Evolutionary conservation across 2,329 filamentous ascomycete genomes (phyloP).

Genomic region (Aspergillus ustus): DNA sequence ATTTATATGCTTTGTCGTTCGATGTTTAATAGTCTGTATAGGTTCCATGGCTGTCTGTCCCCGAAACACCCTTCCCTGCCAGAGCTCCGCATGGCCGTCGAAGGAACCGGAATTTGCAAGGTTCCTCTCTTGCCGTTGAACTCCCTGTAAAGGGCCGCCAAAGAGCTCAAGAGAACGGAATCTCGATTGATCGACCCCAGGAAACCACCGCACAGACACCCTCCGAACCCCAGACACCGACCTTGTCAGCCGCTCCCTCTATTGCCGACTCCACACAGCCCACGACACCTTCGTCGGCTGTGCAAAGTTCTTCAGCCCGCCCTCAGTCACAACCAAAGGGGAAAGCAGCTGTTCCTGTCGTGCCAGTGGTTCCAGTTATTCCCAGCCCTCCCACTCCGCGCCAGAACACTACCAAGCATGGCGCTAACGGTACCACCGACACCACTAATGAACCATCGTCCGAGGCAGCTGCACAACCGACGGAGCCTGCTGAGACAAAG

Average conservation of each 20-base stretch:
- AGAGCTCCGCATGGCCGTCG: constrained; percentile 55
- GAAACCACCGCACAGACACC: constrained; percentile 28
- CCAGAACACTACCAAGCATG: constrained; percentile 44
- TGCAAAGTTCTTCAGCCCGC: constrained; percentile 38
- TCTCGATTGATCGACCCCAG: constrained; percentile 25
- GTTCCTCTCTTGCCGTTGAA: constrained; percentile 46
- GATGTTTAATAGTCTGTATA: constrained; percentile 27
- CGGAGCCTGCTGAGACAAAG: constrained; percentile 11
- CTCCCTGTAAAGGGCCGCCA: constrained; percentile 54
- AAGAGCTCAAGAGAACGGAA: constrained; percentile 28
- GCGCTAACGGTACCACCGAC: constrained; percentile 25
- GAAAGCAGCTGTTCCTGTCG: constrained; percentile 43
- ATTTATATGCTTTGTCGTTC: background rate
- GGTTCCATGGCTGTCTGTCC: constrained; percentile 66
- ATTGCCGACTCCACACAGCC: constrained; percentile 60
- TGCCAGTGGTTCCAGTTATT: constrained; percentile 57
- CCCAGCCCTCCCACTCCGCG: constrained; percentile 43
- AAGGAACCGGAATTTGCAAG: constrained; percentile 40
- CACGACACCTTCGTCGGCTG: constrained; percentile 60
- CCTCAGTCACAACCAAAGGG: constrained; percentile 39
- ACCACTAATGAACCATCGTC: constrained; percentile 15
- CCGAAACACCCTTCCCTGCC: constrained; percentile 59
- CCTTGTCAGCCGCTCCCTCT: constrained; percentile 62
- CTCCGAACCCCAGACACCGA: constrained; percentile 60
- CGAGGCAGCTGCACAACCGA: constrained; percentile 5